These are phyloP conservation scores for Puccinia horiana DNA, from an alignment of 1,284 basidiomycete genomes.

Conservation along the genomic window DNA sequence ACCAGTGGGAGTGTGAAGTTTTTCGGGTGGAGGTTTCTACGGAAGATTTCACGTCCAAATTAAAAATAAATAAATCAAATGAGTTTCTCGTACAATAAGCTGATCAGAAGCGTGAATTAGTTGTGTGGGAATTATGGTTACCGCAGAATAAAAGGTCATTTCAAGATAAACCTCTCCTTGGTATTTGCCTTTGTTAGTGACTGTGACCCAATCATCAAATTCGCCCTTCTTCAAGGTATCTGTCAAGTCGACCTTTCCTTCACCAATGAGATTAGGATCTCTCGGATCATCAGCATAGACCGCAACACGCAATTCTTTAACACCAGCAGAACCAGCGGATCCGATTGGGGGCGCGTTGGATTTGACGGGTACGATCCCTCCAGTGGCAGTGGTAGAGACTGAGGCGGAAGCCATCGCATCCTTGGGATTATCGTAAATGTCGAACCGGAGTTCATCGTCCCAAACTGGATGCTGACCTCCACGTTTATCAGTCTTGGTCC, in stretches of 20 bases:
- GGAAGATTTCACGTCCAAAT: not conserved
- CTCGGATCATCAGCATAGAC: slow-evolving; percentile 93
- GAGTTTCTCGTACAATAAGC: not conserved
- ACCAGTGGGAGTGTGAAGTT: slow-evolving; percentile 27
- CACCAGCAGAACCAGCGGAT: slow-evolving; percentile 54
- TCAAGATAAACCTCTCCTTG: slow-evolving; percentile 91
- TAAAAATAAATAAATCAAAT: not conserved
- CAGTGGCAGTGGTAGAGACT: slow-evolving; percentile 55
- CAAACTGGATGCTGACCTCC: slow-evolving; percentile 98
- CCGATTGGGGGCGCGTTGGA: slow-evolving; percentile 18
- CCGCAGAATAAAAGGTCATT: slow-evolving; percentile 83
- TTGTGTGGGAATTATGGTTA: not conserved
- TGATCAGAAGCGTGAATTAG: not conserved
- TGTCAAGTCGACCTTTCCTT: slow-evolving; percentile 80
- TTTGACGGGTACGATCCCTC: slow-evolving; percentile 35
- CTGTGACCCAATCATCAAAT: slow-evolving; percentile 96
- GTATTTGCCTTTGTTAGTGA: slow-evolving; percentile 79
- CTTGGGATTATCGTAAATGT: slow-evolving; percentile 76
- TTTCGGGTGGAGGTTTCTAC: slow-evolving; percentile 47
- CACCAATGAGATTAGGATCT: slow-evolving; percentile 94
- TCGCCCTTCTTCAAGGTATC: slow-evolving; percentile 91
- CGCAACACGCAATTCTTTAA: slow-evolving; percentile 72
- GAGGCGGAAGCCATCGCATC: slow-evolving; percentile 65
- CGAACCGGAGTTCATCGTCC: slow-evolving; percentile 97
- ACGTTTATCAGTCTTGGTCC: slow-evolving; percentile 86